A percentile compares a stretch with the other conserved stretches of the same genome.
phyloP scores from a whole-genome alignment of 495 filamentous ascomycete species.

The Cercophora samala region DNA sequence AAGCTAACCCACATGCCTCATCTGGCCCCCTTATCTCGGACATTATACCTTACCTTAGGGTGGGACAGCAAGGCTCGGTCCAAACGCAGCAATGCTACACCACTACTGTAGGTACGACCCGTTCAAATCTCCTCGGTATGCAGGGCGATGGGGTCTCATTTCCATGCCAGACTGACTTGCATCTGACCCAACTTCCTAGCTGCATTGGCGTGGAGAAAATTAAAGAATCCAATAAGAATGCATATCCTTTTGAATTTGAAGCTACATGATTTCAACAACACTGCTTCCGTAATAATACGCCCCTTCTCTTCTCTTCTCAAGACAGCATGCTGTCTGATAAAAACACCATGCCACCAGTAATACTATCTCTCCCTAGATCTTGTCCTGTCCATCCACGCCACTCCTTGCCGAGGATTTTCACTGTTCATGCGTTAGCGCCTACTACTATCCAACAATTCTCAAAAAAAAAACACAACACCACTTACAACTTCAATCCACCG shows the following conservation, averaged over 20 bases:
- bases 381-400: neutral
- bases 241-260: neutral
- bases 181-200: neutral
- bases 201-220: neutral
- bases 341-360: no score
- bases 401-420: neutral
- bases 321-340: neutral
- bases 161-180: neutral
- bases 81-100: neutral
- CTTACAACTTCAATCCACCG: conserved; percentile 48
- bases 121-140: neutral
- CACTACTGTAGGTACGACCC: neutral
- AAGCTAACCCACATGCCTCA: neutral
- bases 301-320: neutral
- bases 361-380: no score
- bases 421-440: neutral
- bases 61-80: neutral
- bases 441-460: no score
- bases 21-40: neutral
- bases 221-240: neutral
- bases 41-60: neutral
- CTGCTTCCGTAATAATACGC: neutral
- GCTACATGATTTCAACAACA: neutral
- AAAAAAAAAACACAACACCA: neutral
- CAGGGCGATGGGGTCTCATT: neutral